phyloP scores from a whole-genome alignment of 2,329 filamentous ascomycete genomes.

The Elsinoe batatas region DNA sequence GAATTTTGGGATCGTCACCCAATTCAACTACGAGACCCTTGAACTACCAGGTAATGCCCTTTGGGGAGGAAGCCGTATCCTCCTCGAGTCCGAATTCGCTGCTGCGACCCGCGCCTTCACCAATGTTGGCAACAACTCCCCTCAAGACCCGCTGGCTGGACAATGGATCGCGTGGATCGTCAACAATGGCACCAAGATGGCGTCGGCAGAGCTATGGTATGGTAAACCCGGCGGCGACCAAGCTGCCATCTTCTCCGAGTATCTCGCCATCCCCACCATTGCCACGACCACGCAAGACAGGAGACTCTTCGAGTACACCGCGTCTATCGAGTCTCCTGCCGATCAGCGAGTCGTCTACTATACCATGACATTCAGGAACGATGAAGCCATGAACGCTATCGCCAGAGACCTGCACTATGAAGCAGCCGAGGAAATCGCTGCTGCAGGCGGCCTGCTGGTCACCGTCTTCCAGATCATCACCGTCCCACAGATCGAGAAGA shows the following conservation, averaged over 20 bases:
- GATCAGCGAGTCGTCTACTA: background rate
- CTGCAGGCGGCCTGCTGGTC: background rate
- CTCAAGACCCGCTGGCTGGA: background rate
- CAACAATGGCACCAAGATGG: constrained; percentile 1
- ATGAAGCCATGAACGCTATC: constrained; percentile 96
- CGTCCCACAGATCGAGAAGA: constrained; percentile 2
- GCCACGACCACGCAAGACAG: background rate
- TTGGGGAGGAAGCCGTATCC: background rate
- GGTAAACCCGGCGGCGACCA: background rate
- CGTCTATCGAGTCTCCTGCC: background rate
- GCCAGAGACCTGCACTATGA: constrained; percentile 46
- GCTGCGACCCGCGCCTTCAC: background rate
- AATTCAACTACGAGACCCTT: constrained; percentile 14
- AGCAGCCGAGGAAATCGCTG: background rate
- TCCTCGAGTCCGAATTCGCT: background rate
- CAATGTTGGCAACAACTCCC: background rate
- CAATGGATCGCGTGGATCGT: background rate
- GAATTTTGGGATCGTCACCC: constrained; percentile 29
- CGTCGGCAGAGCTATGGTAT: constrained; percentile 5
- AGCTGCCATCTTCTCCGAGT: constrained; percentile 1
- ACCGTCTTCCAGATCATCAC: constrained; percentile 3
- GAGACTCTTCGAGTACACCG: background rate
- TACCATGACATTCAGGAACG: constrained; percentile 66
- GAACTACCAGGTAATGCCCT: background rate
- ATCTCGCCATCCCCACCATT: constrained; percentile 3